phyloP scores from a whole-genome alignment of 179 eudicot genomes.

The Drosera spatulata region DNA sequence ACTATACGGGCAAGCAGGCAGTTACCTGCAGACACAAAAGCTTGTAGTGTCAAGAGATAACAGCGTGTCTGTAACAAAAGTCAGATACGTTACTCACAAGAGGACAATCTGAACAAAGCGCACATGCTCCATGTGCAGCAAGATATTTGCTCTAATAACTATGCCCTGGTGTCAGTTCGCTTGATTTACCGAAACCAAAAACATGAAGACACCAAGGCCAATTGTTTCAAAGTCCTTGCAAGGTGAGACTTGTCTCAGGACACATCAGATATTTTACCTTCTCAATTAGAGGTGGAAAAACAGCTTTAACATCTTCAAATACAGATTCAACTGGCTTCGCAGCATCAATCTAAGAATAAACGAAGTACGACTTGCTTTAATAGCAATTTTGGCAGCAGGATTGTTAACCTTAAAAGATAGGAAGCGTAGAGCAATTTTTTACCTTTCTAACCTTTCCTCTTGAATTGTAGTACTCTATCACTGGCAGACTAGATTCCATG shows the following conservation, averaged over 20 bases:
- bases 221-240: background rate
- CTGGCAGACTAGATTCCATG: constrained; percentile 85
- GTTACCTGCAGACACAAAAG: too few species aligned
- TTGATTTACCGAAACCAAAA: too few species aligned
- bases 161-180: too few species aligned
- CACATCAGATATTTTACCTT: constrained; percentile 10
- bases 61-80: too few species aligned
- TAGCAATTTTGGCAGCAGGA: background rate
- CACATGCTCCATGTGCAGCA: too few species aligned
- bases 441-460: constrained; percentile 84
- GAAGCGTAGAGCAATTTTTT: background rate
- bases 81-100: too few species aligned
- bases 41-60: too few species aligned
- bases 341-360: constrained; percentile 56
- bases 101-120: too few species aligned
- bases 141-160: too few species aligned
- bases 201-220: too few species aligned
- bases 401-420: background rate
- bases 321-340: constrained; percentile 66
- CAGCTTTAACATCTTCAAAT: constrained; percentile 67
- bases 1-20: too few species aligned
- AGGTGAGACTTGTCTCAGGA: background rate
- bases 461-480: constrained; percentile 55
- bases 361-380: background rate
- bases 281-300: constrained; percentile 23